These are phyloP conservation scores for Botryotinia convoluta DNA, from an alignment of 2,329 filamentous ascomycete genomes.

Conservation along the genomic window DNA sequence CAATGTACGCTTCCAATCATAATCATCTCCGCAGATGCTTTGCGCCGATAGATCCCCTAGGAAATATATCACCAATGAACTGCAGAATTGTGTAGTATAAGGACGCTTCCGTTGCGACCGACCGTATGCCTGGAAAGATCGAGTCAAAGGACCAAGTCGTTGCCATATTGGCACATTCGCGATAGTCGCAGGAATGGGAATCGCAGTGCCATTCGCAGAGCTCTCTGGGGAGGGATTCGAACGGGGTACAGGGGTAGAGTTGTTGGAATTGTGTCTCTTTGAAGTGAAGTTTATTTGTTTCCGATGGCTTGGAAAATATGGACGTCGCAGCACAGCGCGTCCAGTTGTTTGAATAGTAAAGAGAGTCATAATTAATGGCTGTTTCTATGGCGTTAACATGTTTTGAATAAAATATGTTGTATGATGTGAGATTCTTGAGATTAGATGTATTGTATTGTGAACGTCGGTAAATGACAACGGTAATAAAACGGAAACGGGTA, in stretches of 20 bases:
- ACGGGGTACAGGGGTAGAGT: slow-evolving; percentile 18
- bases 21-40: slow-evolving; percentile 58
- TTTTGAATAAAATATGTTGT: slow-evolving; percentile 4
- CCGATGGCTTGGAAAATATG: slow-evolving; percentile 23
- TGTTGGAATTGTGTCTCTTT: slow-evolving; percentile 27
- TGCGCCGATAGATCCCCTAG: slow-evolving; percentile 77
- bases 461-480: background rate
- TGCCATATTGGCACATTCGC: slow-evolving; percentile 49
- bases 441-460: background rate
- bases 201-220: slow-evolving; percentile 36
- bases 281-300: slow-evolving; percentile 24
- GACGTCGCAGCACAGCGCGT: slow-evolving; percentile 29
- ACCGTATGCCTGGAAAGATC: slow-evolving; percentile 58
- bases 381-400: slow-evolving; percentile 24
- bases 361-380: slow-evolving; percentile 28
- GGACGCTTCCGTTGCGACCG: slow-evolving; percentile 69
- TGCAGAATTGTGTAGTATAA: slow-evolving; percentile 75
- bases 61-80: slow-evolving; percentile 74
- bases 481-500: background rate
- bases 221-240: slow-evolving; percentile 24
- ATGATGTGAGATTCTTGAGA: background rate
- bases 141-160: slow-evolving; percentile 56
- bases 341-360: slow-evolving; percentile 27
- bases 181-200: slow-evolving; percentile 46
- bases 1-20: slow-evolving; percentile 66